Conservation (phyloP, 2,329 filamentous ascomycete species). For the Aspergillus pseudoterreus region DNA sequence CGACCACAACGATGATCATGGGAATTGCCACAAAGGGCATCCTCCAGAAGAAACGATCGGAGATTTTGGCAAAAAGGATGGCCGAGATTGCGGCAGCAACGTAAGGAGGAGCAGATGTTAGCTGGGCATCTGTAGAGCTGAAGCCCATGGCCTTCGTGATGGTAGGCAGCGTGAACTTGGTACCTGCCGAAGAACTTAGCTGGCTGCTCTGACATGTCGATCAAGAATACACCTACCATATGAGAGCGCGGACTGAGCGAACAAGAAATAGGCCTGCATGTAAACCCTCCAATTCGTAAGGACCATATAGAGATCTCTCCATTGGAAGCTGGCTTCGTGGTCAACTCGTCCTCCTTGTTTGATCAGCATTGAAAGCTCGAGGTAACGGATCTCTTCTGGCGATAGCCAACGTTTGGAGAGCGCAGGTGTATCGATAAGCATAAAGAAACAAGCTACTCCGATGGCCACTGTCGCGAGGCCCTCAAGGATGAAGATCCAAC, state of each 20-base stretch:
- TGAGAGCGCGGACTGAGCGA: conserved; percentile 17
- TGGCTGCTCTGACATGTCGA: background rate
- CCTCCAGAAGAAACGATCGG: conserved; percentile 23
- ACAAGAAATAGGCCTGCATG: conserved; percentile 26
- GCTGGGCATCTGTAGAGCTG: conserved; percentile 30
- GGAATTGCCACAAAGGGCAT: conserved; percentile 21
- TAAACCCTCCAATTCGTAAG: conserved; percentile 6
- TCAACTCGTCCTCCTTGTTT: conserved; percentile 7
- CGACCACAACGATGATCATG: conserved; percentile 14
- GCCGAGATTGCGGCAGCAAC: conserved; percentile 23
- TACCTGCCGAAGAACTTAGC: conserved; percentile 23
- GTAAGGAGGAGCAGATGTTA: conserved; percentile 24
- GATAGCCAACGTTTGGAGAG: conserved; percentile 28
- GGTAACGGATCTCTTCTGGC: conserved; percentile 29
- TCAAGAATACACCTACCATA: conserved; percentile 11
- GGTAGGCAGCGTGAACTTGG: conserved; percentile 34
- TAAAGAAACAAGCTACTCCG: conserved; percentile 3
- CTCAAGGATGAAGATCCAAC: background rate
- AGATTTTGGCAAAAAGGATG: conserved; percentile 18
- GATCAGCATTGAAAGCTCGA: conserved; percentile 6
- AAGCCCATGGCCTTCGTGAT: conserved; percentile 39
- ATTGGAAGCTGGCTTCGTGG: conserved; percentile 1
- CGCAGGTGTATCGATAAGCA: conserved; percentile 4
- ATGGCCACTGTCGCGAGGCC: background rate
- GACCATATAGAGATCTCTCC: conserved; percentile 5